Evolutionary conservation across 192 early-diverging fungal species (phyloP).

Genomic region (Coemansia sp.): DNA sequence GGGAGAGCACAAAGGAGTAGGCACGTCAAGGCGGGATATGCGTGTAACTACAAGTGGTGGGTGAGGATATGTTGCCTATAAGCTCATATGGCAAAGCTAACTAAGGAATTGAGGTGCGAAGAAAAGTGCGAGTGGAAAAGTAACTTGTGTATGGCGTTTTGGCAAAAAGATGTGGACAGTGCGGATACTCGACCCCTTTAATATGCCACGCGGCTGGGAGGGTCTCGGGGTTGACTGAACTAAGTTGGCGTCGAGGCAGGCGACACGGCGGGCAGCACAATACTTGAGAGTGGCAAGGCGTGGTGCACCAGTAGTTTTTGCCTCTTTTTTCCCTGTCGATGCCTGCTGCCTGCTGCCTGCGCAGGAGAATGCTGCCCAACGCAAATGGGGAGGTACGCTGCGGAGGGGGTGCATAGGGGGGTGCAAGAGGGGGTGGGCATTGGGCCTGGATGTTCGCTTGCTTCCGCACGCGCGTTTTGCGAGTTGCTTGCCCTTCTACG

Average conservation of each 20-base stretch:
- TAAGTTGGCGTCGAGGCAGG: background rate
- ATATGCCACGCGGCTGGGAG: conserved; percentile 16
- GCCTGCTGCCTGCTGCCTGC: background rate
- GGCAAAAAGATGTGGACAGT: background rate
- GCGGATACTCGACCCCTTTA: conserved; percentile 16
- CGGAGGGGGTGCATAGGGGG: background rate
- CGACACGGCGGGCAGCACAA: background rate
- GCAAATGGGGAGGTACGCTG: background rate
- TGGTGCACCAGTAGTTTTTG: conserved; percentile 1
- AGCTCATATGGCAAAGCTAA: background rate
- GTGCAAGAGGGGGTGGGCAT: background rate
- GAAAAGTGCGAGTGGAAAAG: background rate
- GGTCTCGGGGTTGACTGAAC: background rate
- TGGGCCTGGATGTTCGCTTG: background rate
- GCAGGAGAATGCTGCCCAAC: background rate
- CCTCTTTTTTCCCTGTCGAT: background rate
- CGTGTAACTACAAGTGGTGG: background rate
- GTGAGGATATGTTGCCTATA: background rate
- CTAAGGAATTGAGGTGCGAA: background rate
- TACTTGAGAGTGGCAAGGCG: background rate
- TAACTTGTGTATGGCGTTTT: background rate
- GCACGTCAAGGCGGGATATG: background rate
- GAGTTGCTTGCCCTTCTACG: background rate
- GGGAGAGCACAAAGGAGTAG: background rate
- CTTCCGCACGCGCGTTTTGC: background rate